These are phyloP conservation scores for Aspergillus leporis DNA, from an alignment of 495 filamentous ascomycete species.

Conservation along the genomic window DNA sequence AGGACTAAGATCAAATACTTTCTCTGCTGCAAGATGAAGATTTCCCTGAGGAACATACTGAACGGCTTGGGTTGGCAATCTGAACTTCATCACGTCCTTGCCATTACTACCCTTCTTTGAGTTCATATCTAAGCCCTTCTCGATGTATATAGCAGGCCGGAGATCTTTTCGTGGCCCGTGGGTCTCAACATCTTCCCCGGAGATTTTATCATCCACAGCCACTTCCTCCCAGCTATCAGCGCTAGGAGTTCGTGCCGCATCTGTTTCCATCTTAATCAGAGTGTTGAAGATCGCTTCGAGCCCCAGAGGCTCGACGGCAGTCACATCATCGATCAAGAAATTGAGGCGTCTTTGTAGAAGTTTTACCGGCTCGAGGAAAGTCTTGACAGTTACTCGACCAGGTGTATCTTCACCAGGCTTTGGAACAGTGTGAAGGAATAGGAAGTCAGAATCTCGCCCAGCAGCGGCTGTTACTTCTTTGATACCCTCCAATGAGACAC, in stretches of 20 bases:
- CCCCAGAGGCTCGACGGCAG: slow-evolving; percentile 60
- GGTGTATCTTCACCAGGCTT: slow-evolving; percentile 59
- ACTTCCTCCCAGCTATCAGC: slow-evolving; percentile 94
- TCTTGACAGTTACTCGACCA: slow-evolving; percentile 80
- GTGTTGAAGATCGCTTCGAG: slow-evolving; percentile 65
- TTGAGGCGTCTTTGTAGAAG: slow-evolving; percentile 82
- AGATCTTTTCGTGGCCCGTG: slow-evolving; percentile 53
- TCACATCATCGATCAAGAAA: slow-evolving; percentile 75
- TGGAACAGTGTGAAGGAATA: slow-evolving; percentile 81
- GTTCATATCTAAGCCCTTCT: slow-evolving; percentile 58
- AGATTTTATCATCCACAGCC: slow-evolving; percentile 50
- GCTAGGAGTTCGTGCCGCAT: slow-evolving; percentile 65
- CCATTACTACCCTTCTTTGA: slow-evolving; percentile 36
- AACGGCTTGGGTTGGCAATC: slow-evolving; percentile 79
- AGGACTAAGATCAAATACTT: slow-evolving; percentile 80
- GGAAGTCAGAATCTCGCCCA: slow-evolving; percentile 88
- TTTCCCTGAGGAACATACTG: slow-evolving; percentile 81
- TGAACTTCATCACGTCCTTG: slow-evolving; percentile 71
- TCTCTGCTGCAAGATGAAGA: slow-evolving; percentile 67
- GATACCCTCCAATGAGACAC: slow-evolving; percentile 69
- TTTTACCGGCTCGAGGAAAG: slow-evolving; percentile 83
- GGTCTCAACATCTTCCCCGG: slow-evolving; percentile 18
- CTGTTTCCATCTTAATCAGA: slow-evolving; percentile 68
- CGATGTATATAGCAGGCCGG: slow-evolving; percentile 60
- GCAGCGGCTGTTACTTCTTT: slow-evolving; percentile 86